Conservation (phyloP, 345 rosid genomes). For the Citrus mangshanensis region DNA sequence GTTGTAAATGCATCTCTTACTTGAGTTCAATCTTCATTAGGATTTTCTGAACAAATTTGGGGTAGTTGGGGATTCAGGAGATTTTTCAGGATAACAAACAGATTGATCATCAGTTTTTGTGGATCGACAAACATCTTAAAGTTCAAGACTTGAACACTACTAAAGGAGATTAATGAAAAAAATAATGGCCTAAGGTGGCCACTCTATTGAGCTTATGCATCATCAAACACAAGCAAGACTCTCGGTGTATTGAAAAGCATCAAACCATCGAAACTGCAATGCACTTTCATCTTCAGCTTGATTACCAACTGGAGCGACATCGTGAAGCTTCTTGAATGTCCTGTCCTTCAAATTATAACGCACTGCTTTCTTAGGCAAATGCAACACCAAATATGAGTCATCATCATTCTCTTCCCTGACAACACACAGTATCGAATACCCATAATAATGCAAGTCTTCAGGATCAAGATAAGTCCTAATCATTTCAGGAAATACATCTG, state of each 20-base stretch:
- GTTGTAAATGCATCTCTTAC: background rate
- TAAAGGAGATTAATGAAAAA: background rate
- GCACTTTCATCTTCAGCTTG: background rate
- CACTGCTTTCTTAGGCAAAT: constrained; percentile 19
- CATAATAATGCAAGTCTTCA: background rate
- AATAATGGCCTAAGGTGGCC: background rate
- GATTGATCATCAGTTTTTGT: background rate
- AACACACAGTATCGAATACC: constrained; percentile 20
- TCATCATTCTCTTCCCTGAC: constrained; percentile 28
- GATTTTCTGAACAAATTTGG: background rate
- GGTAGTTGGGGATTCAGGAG: background rate
- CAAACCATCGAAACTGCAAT: background rate
- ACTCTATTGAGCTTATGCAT: background rate
- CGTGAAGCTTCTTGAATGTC: constrained; percentile 29
- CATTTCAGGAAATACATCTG: constrained; percentile 34
- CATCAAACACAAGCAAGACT: constrained; percentile 19
- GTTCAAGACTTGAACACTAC: background rate
- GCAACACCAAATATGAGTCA: constrained; percentile 31
- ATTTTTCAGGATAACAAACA: background rate
- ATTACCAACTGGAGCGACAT: background rate
- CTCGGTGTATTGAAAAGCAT: constrained; percentile 19
- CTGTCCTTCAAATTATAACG: constrained; percentile 26
- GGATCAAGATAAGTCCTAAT: background rate
- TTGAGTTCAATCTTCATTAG: background rate
- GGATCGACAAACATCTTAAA: background rate